Conservation (phyloP, 257 asterid genomes). For the Lithospermum erythrorhizon region DNA sequence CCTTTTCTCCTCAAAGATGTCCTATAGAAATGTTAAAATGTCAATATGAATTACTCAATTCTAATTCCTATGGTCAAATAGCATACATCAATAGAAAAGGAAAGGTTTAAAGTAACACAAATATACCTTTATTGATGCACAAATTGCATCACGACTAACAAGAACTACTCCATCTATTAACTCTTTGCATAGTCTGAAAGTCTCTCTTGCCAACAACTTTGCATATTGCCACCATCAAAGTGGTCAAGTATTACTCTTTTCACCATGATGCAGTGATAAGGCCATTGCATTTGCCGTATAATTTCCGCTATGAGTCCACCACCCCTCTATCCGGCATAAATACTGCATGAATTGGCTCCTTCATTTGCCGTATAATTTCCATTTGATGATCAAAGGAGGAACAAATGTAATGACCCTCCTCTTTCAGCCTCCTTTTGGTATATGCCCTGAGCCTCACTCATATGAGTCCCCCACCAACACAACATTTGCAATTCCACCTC, state of each 20-base stretch:
- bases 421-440: conserved; percentile 60
- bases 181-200: conserved; percentile 67
- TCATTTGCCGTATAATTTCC: conserved; percentile 79
- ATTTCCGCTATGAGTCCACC: conserved; percentile 98
- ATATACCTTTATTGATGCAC: conserved; percentile 89
- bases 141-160: conserved; percentile 88
- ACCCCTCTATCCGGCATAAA: conserved; percentile 98
- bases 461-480: conserved; percentile 81
- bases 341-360: conserved; percentile 60
- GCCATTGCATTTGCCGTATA: conserved; percentile 89
- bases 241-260: conserved; percentile 73
- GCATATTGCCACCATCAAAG: conserved; percentile 94
- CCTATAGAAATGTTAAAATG: conserved; percentile 26
- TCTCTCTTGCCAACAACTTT: conserved; percentile 91
- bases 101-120: neutral
- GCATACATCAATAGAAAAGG: neutral
- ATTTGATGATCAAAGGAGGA: conserved; percentile 99
- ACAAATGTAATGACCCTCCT: conserved; percentile 65
- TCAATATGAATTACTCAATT: too few relatives aligned
- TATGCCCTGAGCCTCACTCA: conserved; percentile 83
- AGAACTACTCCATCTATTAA: conserved; percentile 82
- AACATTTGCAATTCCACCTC: conserved; percentile 84
- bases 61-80: neutral
- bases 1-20: conserved; percentile 97
- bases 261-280: conserved; percentile 65